Percentiles rank a stretch among this genome's conserved stretches.
Evolutionary conservation across 495 filamentous ascomycete genomes (phyloP).

Genomic region (Penicillium pulvis): DNA sequence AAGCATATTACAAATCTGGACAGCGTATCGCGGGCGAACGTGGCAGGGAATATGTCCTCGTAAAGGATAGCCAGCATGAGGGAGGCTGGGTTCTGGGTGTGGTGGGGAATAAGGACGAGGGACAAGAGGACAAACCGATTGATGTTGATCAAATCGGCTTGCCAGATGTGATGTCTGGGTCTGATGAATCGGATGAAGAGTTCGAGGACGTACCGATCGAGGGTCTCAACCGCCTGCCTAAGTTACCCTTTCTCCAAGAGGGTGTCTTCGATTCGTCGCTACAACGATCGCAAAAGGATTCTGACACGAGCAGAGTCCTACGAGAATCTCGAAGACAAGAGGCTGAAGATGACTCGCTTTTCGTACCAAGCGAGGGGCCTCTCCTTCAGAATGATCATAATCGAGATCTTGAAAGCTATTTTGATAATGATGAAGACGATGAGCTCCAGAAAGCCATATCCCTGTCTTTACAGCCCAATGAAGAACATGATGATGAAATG

Average conservation of each 20-base stretch:
- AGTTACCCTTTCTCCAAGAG: conserved; percentile 45
- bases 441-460: conserved; percentile 81
- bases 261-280: conserved; percentile 45
- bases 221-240: conserved; percentile 87
- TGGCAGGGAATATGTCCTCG: conserved; percentile 89
- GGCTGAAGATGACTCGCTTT: conserved; percentile 63
- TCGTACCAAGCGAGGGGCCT: conserved; percentile 56
- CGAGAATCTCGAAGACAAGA: conserved; percentile 34
- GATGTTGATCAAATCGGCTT: conserved; percentile 75
- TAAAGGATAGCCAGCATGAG: conserved; percentile 91
- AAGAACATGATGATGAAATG: conserved; percentile 35
- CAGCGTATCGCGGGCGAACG: conserved; percentile 85
- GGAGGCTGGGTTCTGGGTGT: conserved; percentile 98
- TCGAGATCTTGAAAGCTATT: conserved; percentile 33
- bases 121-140: conserved; percentile 78
- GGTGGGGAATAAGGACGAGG: conserved; percentile 78
- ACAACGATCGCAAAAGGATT: conserved; percentile 38
- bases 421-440: conserved; percentile 59
- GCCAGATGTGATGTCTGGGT: conserved; percentile 42
- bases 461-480: conserved; percentile 63
- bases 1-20: conserved; percentile 63
- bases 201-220: conserved; percentile 98
- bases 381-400: conserved; percentile 22
- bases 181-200: conserved; percentile 58
- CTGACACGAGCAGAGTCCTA: conserved; percentile 45